Evolutionary conservation across 345 rosid genomes (phyloP).

Genomic region (Dimocarpus longan): DNA sequence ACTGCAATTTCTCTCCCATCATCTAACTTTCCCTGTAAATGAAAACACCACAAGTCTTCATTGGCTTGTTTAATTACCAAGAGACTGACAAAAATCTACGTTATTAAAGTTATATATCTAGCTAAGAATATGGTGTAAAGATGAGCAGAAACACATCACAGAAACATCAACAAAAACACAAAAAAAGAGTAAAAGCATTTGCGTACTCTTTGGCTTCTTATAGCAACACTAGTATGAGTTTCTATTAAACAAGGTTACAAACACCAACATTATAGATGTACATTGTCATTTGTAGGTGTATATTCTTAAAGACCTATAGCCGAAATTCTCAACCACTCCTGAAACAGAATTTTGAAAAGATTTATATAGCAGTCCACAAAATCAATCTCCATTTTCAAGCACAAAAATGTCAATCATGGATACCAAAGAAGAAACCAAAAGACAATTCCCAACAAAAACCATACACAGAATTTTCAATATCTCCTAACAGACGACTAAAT

Average conservation of each 20-base stretch:
- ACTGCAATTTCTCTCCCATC: constrained; percentile 98
- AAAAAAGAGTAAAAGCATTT: background rate
- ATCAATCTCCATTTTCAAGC: background rate
- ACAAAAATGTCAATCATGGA: background rate
- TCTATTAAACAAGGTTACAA: background rate
- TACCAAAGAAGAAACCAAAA: background rate
- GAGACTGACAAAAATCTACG: background rate
- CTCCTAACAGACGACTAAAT: background rate
- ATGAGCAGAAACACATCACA: background rate
- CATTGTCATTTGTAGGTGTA: background rate
- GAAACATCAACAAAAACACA: background rate
- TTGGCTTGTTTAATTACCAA: constrained; percentile 2
- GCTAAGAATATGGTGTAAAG: background rate
- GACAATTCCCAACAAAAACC: background rate
- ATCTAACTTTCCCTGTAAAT: constrained; percentile 67
- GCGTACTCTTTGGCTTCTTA: background rate
- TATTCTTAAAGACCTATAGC: background rate
- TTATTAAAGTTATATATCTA: background rate
- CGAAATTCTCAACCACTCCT: background rate
- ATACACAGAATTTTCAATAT: background rate
- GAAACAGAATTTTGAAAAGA: background rate
- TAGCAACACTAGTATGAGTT: background rate
- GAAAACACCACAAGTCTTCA: constrained; percentile 12
- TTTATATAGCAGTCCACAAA: background rate
- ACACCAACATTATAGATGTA: background rate